Percentiles rank a stretch among this genome's conserved stretches.
phyloP scores from a whole-genome alignment of 2,329 filamentous ascomycete genomes.

The Ramularia collo-cygni region DNA sequence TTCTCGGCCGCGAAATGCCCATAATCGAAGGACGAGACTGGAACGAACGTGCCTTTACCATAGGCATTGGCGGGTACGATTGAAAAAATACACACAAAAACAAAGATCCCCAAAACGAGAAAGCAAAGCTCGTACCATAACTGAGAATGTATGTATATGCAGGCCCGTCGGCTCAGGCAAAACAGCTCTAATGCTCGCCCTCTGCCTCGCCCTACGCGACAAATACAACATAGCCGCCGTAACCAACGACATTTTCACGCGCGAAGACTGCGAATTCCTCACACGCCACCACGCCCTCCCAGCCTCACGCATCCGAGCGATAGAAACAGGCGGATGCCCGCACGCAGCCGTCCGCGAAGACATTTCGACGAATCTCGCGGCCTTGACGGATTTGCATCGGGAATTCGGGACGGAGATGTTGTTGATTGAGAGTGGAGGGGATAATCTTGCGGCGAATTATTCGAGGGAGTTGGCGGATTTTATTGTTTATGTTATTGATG shows the following conservation, averaged over 20 bases:
- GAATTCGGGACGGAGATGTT: conserved; percentile 76
- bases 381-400: conserved; percentile 78
- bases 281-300: conserved; percentile 79
- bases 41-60: conserved; percentile 82
- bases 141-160: too few species aligned
- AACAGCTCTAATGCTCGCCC: conserved; percentile 90
- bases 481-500: conserved; percentile 98
- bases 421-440: conserved; percentile 90
- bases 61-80: conserved; percentile 91
- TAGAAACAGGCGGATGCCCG: conserved; percentile 95
- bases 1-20: conserved; percentile 83
- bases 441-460: conserved; percentile 97
- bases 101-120: too few species aligned
- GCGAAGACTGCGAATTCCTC: conserved; percentile 95
- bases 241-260: conserved; percentile 98
- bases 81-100: neutral
- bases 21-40: conserved; percentile 83
- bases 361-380: conserved; percentile 87
- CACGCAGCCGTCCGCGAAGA: conserved; percentile 97
- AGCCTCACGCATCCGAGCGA: conserved; percentile 77
- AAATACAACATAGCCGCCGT: conserved; percentile 86
- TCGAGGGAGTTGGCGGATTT: conserved; percentile 89
- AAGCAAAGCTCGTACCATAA: too few species aligned
- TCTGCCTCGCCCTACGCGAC: conserved; percentile 76
- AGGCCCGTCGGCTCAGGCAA: conserved; percentile 96